Evolutionary conservation across 176 grass and related monocot species (phyloP), one percentile per base, ranked within the genome.

Genomic region (Raddia distichophylla): DNA sequence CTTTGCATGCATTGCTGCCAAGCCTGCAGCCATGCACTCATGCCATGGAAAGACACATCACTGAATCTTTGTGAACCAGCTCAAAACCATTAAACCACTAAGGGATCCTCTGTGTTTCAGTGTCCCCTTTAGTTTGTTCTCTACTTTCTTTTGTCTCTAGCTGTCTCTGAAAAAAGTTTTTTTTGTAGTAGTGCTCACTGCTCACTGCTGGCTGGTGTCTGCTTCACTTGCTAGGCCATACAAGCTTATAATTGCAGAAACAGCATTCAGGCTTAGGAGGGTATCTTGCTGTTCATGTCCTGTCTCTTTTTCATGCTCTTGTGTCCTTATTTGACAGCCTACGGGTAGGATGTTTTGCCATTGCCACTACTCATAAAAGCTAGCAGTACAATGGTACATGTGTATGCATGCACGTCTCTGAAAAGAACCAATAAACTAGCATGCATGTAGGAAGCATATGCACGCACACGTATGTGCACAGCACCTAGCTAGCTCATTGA

Each of bases 31-130:
- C 79, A 83, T 86, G 88, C 83, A 89, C 82, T 90, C 78, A 86
- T 73, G 80, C 79, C 86, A 89, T 86, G 83, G 79, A 91, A 89
- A 94, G 80, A 79, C 83, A 91, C 85, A 80, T 89, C 80, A 70
- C 91, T 80, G 82, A 76, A 82, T 85, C 68, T 83, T 77, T 68
- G 60, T 57, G 65, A 83, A 46, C 61, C 73, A 86, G 73, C 82
- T 65, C 57, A 77, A 89, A 84, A 81, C 67, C 73, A 59, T 60
- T 71, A 47, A 85, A 82, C 72, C 74, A 86, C 56, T 17, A 56
- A 73, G 71, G 76, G 91, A n/a, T 59, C 82, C 74, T 90, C 82
- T 82, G 83, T 84, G 74, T 88, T 90, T 82, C 77, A 82, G 66
- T 87, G 80, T 83, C 48, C 56, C 59, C 89, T 87, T 80, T 74